Conservation (phyloP, 805 yeast genomes). For the Starmerella sirachaensis region DNA sequence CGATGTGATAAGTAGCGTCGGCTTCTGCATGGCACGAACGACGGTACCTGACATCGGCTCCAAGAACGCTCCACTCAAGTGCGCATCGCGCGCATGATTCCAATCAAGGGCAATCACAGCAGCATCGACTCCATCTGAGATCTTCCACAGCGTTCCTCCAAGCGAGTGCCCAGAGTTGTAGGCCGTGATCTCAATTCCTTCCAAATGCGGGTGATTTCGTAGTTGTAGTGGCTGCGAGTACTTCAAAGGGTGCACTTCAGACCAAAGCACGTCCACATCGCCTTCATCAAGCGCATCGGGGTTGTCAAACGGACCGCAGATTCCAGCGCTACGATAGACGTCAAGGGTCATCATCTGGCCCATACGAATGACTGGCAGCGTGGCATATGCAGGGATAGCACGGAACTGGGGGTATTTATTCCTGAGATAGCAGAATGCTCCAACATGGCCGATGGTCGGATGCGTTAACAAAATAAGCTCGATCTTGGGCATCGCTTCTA, state of each 20-base stretch:
- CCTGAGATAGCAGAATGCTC: conserved; percentile 64
- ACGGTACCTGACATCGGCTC: conserved; percentile 45
- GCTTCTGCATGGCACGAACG: conserved; percentile 51
- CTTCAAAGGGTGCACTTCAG: conserved; percentile 54
- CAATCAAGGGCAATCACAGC: conserved; percentile 83
- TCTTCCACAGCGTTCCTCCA: conserved; percentile 87
- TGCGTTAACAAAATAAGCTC: conserved; percentile 77
- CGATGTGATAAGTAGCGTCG: conserved; percentile 72
- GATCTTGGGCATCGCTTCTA: conserved; percentile 37
- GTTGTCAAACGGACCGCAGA: conserved; percentile 53
- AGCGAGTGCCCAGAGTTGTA: conserved; percentile 83
- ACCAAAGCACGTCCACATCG: conserved; percentile 74
- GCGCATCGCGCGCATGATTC: conserved; percentile 87
- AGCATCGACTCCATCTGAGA: conserved; percentile 62
- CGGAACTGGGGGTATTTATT: conserved; percentile 43
- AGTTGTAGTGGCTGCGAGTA: conserved; percentile 51
- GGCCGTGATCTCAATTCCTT: conserved; percentile 49
- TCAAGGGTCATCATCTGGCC: conserved; percentile 84
- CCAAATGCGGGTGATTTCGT: conserved; percentile 11
- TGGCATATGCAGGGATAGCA: conserved; percentile 67
- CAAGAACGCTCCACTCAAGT: conserved; percentile 60
- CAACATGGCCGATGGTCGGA: conserved; percentile 63
- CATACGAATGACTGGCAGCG: conserved; percentile 77
- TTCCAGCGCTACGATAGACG: conserved; percentile 56
- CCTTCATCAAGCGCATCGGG: conserved; percentile 45